Evolutionary conservation across 2,329 filamentous ascomycete species (phyloP), one percentile per base, ranked within the genome.

Genomic region (Epichloe bromicola): DNA sequence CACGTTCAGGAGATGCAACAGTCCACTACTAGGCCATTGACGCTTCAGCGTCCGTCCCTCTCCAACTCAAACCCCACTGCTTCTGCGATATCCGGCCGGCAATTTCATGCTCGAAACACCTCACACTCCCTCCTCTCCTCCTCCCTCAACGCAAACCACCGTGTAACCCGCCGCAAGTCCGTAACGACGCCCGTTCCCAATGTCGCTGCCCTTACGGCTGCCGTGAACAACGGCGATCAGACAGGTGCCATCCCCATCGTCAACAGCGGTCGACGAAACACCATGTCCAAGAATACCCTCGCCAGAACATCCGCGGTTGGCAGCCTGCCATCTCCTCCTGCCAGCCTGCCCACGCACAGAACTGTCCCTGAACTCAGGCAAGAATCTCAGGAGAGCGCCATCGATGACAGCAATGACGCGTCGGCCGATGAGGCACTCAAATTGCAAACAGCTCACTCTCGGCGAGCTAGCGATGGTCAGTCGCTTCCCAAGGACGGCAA

Each of bases 151-250:
- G 72, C 83, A 60, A 83, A 81, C 66, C 86, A 95, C 68, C 86
- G 93, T 60, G 82, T 97, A 59, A 89, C 87, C 60, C 87, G 91
- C 62, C 82, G 93, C 61, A 97, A 97, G 79, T 96, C 90, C 70
- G 89, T 95, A 64, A 88, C 87, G 54, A 85, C 82, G 57, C 79
- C 83, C 45, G 78, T 76, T 46, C 76, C 79, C 66, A 90, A 86
- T 68, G 80, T 85, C 44, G 83, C 86, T 17, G 87, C 86, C 50
- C 73, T 91, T 55, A 85, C 86, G 34, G 84, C 84, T 12, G 86
- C 83, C 48, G 71, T 86, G 55, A 80, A 81, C 62, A 85, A 86
- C 63, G 81, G 84, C 58, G 77, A 78, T 54, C 74, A 72, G 61
- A 66, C 72, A 47, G 66, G 72, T 51, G 73, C 74, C 56, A 75